Conservation (phyloP, 1,284 basidiomycete genomes). For the Pyrrhoderma lamaoense region DNA sequence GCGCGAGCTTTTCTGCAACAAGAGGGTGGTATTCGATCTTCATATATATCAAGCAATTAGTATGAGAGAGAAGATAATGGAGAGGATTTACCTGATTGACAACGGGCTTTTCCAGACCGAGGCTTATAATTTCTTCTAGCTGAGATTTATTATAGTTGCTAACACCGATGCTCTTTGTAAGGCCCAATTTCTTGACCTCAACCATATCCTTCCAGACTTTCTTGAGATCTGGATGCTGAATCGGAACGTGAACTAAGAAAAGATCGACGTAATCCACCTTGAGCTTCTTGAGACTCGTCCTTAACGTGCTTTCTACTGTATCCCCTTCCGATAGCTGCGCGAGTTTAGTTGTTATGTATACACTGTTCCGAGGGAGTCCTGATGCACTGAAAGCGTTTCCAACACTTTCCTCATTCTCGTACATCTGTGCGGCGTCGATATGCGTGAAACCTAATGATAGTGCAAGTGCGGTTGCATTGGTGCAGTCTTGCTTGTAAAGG, state of each 20-base stretch:
- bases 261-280: constrained; percentile 66
- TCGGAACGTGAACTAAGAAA: constrained; percentile 68
- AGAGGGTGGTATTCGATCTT: constrained; percentile 82
- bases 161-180: constrained; percentile 76
- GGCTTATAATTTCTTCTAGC: constrained; percentile 53
- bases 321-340: constrained; percentile 30
- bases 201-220: constrained; percentile 70
- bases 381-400: constrained; percentile 40
- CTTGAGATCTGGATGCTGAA: constrained; percentile 35
- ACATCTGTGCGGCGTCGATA: constrained; percentile 66
- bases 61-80: not conserved
- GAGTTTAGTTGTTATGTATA: constrained; percentile 68
- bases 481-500: constrained; percentile 45
- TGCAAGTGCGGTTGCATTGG: constrained; percentile 41
- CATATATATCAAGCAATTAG: not conserved
- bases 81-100: constrained; percentile 63
- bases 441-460: constrained; percentile 59
- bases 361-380: constrained; percentile 44
- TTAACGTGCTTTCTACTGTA: constrained; percentile 44
- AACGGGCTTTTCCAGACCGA: constrained; percentile 53
- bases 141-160: constrained; percentile 73
- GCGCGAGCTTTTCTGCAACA: constrained; percentile 49
- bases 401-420: constrained; percentile 54
- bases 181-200: constrained; percentile 54
- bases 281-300: constrained; percentile 52